Conservation (phyloP, 164 flowering plant species). For the Umbilicus rupestris region DNA sequence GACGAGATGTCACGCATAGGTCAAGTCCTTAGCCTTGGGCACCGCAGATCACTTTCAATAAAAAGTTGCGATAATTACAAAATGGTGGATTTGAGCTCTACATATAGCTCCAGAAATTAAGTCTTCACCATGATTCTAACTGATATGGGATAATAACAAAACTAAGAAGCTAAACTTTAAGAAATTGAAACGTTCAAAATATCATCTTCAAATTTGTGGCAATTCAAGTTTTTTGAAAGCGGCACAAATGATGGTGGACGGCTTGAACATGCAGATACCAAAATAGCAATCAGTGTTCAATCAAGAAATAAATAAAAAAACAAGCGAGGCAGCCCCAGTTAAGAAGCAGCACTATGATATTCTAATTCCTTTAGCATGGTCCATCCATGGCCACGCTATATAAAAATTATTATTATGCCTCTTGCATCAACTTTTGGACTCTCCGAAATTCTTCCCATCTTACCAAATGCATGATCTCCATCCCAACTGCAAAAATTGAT, state of each 20-base stretch:
- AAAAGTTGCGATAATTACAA: too few relatives aligned
- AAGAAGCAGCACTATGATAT: conserved; percentile 3
- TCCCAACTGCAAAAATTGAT: not conserved
- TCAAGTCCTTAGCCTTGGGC: too few relatives aligned
- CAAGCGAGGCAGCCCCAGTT: not conserved
- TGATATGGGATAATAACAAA: too few relatives aligned
- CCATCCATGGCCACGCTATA: conserved; percentile 1
- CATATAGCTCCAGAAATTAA: too few relatives aligned
- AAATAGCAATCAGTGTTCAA: conserved; percentile 4
- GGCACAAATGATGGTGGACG: not conserved
- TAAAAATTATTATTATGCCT: not conserved
- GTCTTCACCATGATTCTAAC: too few relatives aligned
- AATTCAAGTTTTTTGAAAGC: not conserved
- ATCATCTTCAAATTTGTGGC: not conserved
- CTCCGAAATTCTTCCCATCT: not conserved
- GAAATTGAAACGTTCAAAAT: too few relatives aligned
- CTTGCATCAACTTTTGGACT: conserved; percentile 5
- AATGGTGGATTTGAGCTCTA: too few relatives aligned
- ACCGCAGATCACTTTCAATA: too few relatives aligned
- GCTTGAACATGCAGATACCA: not conserved
- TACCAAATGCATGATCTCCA: not conserved
- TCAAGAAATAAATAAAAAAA: not conserved
- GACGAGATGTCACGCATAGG: too few relatives aligned
- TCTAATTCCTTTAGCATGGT: conserved; percentile 5
- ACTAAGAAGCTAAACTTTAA: too few relatives aligned